Base-by-base conservation (phyloP, 768 basidiomycete genomes). In the Tricholoma bakamatsutake region DNA sequence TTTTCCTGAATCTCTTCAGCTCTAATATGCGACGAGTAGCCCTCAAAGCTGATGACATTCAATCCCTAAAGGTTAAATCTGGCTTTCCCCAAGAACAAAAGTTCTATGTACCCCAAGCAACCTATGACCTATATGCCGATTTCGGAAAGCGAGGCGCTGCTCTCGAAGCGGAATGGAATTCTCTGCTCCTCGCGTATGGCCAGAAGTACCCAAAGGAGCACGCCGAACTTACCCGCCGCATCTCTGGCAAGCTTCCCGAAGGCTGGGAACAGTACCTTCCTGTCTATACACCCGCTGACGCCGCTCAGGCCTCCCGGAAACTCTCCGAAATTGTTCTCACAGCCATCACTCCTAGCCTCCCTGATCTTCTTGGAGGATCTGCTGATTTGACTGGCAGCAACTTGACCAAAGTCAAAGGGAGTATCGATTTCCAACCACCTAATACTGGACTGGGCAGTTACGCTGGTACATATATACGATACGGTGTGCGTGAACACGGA, bases 401-500 rank as follows among this genome's bases (percentile, higher is more conserved):
- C 75, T 76, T 95, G 70, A 96, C 93, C 63, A 85, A 90, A 71
- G 90, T 88, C 67, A 92, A 92, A 75, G 74, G 72, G 54, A 80
- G 80, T n/a, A 76, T 84, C 57, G 95, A 98, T 74, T 96, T 98
- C 86, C 95, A 98, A 71, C 89, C 82, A 40, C 88, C 90, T 17
- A 84, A 78, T 74, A 94, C 91, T 17, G 84, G 84, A 31, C 79
- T 96, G 43, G 95, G 95, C 56, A 79, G 69, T 57, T 96, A 93
- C 71, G 73, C 83, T 55, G 95, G 95, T 52, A 88, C 86, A 47
- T 97, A 98, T 71, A 84, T 98, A 69, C 89, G 94, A 54, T 98
- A 89, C 75, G 95, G 95, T 82, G 93, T 98, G 55, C 90, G 95
- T 72, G 95, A 98, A 71, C 95, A 98, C 72, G 95, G 79, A 62